A percentile compares a stretch with the other conserved stretches of the same genome.
These are phyloP conservation scores for Aureobasidium sp. DNA, from an alignment of 2,329 filamentous ascomycete species.

Conservation along the genomic window DNA sequence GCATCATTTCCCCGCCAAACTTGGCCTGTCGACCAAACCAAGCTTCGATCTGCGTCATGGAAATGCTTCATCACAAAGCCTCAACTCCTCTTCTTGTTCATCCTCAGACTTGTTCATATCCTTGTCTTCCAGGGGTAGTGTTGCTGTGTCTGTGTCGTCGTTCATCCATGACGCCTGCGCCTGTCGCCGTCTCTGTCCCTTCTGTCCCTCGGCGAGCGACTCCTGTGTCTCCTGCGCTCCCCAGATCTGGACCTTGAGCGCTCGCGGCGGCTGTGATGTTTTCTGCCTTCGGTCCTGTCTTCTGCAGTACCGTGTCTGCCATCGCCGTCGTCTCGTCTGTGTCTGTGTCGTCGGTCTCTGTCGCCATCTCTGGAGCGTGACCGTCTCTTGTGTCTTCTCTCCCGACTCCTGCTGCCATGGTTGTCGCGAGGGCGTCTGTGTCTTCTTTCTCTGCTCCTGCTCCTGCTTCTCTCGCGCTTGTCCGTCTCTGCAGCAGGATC, in stretches of 20 bases:
- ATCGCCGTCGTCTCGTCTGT: constrained; percentile 13
- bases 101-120: not conserved
- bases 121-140: not conserved
- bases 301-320: constrained; percentile 6
- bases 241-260: constrained; percentile 13
- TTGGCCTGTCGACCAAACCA: not conserved
- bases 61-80: not conserved
- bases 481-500: constrained; percentile 10
- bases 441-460: constrained; percentile 13
- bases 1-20: not conserved
- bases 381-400: constrained; percentile 15
- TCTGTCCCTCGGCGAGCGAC: constrained; percentile 15
- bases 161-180: constrained; percentile 4
- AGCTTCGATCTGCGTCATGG: constrained; percentile 6
- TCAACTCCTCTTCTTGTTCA: not conserved
- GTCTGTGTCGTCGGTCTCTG: constrained; percentile 18
- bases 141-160: not conserved
- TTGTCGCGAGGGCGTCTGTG: constrained; percentile 10
- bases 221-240: constrained; percentile 14
- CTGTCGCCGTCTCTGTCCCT: constrained; percentile 4
- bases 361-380: constrained; percentile 17
- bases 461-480: constrained; percentile 27
- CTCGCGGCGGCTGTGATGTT: constrained; percentile 8
- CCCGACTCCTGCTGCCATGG: constrained; percentile 5
- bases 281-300: constrained; percentile 12